Conservation (phyloP, 305 asterid species). For the Fraxinus nigra region DNA sequence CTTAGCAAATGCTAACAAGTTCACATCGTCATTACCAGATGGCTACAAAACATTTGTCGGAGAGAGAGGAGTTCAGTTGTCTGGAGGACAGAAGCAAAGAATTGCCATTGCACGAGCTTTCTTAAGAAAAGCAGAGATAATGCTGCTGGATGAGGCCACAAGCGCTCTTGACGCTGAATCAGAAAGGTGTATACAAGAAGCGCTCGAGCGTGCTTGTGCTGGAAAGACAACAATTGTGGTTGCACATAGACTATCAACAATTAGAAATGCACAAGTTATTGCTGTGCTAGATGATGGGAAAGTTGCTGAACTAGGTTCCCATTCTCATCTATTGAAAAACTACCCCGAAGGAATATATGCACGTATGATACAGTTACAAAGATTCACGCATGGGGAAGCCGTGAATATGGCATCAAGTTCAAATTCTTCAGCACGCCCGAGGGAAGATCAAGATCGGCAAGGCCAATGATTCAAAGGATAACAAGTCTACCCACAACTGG, state of each 20-base stretch:
- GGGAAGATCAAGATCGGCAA: slow-evolving; percentile 40
- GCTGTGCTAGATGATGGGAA: slow-evolving; percentile 94
- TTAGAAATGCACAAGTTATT: slow-evolving; percentile 77
- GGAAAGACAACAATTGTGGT: slow-evolving; percentile 89
- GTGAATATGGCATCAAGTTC: slow-evolving; percentile 53
- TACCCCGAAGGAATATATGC: slow-evolving; percentile 78
- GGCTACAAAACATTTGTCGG: slow-evolving; percentile 92
- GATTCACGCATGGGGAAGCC: slow-evolving; percentile 70
- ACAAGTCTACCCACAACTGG: slow-evolving; percentile 21
- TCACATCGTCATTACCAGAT: slow-evolving; percentile 79
- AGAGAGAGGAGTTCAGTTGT: slow-evolving; percentile 85
- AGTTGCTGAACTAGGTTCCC: slow-evolving; percentile 93
- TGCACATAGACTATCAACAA: slow-evolving; percentile 83
- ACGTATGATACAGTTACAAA: slow-evolving; percentile 85
- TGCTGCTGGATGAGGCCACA: slow-evolving; percentile 92
- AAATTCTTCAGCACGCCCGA: slow-evolving; percentile 28
- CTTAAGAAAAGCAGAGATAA: slow-evolving; percentile 76
- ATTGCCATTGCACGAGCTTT: slow-evolving; percentile 93
- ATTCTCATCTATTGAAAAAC: slow-evolving; percentile 80
- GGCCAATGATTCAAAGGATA: slow-evolving; percentile 26
- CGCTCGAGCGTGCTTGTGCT: slow-evolving; percentile 72
- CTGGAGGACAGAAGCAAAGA: slow-evolving; percentile 97
- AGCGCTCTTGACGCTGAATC: slow-evolving; percentile 97
- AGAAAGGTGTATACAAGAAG: slow-evolving; percentile 82
- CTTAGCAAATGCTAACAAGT: slow-evolving; percentile 79